phyloP scores from a whole-genome alignment of 2,329 filamentous ascomycete species.

The Colletotrichum somersetense region DNA sequence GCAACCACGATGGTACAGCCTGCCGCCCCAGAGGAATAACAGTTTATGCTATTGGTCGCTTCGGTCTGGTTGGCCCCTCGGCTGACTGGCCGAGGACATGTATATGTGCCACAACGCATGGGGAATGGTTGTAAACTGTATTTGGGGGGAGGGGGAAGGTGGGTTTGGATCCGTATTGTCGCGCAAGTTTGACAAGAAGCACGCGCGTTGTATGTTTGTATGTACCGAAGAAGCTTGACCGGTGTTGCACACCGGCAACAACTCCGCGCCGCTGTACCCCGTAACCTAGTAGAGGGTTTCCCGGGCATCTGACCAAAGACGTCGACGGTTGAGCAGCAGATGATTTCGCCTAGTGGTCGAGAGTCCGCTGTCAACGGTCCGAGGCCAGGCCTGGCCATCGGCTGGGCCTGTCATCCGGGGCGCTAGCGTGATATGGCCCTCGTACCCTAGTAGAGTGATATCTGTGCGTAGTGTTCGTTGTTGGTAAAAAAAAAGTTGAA shows the following conservation, averaged over 20 bases:
- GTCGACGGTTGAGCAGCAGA: constrained; percentile 3
- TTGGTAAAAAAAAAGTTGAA: constrained; percentile 3
- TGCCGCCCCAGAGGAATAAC: background rate
- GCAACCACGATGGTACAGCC: constrained; percentile 26
- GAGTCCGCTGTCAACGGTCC: constrained; percentile 28
- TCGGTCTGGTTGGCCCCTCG: constrained; percentile 28
- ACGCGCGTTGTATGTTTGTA: background rate
- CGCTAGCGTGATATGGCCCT: constrained; percentile 13
- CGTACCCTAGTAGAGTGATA: constrained; percentile 15
- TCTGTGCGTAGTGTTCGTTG: constrained; percentile 29
- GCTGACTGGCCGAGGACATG: constrained; percentile 29
- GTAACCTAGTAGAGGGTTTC: constrained; percentile 7
- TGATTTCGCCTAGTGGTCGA: background rate
- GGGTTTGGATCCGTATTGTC: constrained; percentile 1
- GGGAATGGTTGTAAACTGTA: background rate
- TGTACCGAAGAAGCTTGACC: background rate
- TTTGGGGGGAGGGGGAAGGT: background rate
- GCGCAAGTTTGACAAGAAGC: background rate
- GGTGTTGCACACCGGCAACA: constrained; percentile 1
- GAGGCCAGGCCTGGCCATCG: constrained; percentile 28
- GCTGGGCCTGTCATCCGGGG: constrained; percentile 24
- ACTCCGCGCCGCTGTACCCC: background rate
- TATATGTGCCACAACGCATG: background rate
- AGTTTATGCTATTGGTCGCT: constrained; percentile 19
- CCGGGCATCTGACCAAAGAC: constrained; percentile 34